Percentiles rank a stretch among this genome's conserved stretches.
Evolutionary conservation across 2,329 filamentous ascomycete genomes (phyloP).

Genomic region (Didymella keratinophila): DNA sequence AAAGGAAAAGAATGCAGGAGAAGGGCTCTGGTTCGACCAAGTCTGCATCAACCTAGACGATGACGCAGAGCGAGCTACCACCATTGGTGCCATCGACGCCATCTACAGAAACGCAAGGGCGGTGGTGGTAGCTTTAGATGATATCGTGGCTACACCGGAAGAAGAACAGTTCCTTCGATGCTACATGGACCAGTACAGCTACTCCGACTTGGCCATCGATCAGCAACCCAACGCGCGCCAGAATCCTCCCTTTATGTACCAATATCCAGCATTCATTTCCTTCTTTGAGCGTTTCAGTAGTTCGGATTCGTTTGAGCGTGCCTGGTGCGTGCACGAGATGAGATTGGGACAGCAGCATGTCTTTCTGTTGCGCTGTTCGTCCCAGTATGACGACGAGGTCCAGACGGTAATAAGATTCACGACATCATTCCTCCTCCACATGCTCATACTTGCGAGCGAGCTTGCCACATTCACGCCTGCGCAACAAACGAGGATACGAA

Average conservation of each 20-base stretch:
- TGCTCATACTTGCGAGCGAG: slow-evolving; percentile 49
- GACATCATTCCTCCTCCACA: slow-evolving; percentile 52
- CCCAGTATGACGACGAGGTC: slow-evolving; percentile 31
- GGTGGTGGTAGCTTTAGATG: slow-evolving; percentile 54
- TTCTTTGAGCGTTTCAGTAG: slow-evolving; percentile 49
- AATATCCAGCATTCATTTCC: slow-evolving; percentile 30
- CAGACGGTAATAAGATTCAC: slow-evolving; percentile 50
- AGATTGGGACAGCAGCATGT: slow-evolving; percentile 51
- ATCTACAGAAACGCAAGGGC: slow-evolving; percentile 54
- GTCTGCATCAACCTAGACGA: slow-evolving; percentile 55
- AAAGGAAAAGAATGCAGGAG: slow-evolving; percentile 47
- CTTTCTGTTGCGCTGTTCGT: slow-evolving; percentile 51
- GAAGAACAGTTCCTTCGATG: slow-evolving; percentile 49
- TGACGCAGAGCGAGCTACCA: slow-evolving; percentile 50
- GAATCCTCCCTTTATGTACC: slow-evolving; percentile 43
- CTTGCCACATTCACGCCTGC: slow-evolving; percentile 21
- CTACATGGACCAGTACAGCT: slow-evolving; percentile 51
- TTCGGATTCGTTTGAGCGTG: slow-evolving; percentile 55
- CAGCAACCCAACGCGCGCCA: slow-evolving; percentile 39
- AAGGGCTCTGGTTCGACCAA: slow-evolving; percentile 57
- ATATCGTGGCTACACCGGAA: slow-evolving; percentile 47
- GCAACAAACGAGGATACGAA: slow-evolving; percentile 29
- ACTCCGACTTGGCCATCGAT: slow-evolving; percentile 26
- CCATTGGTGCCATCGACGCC: slow-evolving; percentile 53
- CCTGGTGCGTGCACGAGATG: slow-evolving; percentile 58